Conservation (phyloP, 305 asterid species). For the Fraxinus velutina region DNA sequence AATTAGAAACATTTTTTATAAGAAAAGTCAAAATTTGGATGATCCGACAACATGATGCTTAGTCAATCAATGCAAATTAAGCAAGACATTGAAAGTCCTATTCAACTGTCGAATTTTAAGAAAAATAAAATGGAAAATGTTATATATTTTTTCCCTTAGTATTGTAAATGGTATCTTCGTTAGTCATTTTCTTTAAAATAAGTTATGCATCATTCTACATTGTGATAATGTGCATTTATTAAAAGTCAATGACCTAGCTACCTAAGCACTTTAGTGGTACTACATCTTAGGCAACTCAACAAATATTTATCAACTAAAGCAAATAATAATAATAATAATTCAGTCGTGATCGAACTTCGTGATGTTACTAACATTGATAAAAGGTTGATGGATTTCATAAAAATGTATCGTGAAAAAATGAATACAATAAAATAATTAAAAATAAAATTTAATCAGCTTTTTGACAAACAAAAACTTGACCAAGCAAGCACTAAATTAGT, state of each 20-base stretch:
- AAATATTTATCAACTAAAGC: neutral
- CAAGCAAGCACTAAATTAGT: neutral
- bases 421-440: too few species aligned
- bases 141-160: conserved; percentile 19
- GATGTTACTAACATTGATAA: neutral
- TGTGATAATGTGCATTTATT: conserved; percentile 21
- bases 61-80: too few species aligned
- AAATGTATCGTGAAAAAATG: too few species aligned
- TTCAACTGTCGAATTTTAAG: too few species aligned
- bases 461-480: neutral
- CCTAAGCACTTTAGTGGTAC: neutral
- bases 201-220: conserved; percentile 30
- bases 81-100: too few species aligned
- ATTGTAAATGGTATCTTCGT: conserved; percentile 22
- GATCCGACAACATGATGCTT: too few species aligned
- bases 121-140: neutral
- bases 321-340: neutral
- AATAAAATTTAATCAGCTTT: too few species aligned
- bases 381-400: too few species aligned
- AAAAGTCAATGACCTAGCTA: conserved; percentile 29
- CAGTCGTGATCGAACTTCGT: neutral
- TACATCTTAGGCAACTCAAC: neutral
- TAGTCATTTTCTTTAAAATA: conserved; percentile 29
- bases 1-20: too few species aligned
- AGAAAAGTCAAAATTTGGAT: neutral